Evolutionary conservation across 169 alveolate genomes (phyloP).

Genomic region (Plasmodium adleri): DNA sequence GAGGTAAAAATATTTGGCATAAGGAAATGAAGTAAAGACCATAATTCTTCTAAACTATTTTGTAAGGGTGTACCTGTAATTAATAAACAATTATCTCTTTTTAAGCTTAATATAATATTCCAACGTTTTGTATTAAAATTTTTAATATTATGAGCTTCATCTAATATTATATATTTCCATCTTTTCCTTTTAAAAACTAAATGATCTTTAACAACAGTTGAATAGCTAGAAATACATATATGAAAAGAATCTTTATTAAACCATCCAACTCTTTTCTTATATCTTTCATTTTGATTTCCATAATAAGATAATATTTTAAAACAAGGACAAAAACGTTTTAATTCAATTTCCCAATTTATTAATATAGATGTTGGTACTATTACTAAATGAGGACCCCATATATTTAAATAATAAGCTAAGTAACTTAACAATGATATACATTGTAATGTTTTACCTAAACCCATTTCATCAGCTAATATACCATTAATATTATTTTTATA

Average conservation of each 20-base stretch:
- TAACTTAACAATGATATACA: constrained; percentile 98
- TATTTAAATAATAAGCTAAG: constrained; percentile 95
- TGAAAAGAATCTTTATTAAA: constrained; percentile 95
- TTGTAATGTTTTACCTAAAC: constrained; percentile 99
- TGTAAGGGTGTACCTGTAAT: constrained; percentile 99
- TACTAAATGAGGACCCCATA: constrained; percentile 99
- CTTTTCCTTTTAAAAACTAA: constrained; percentile 94
- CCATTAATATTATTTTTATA: constrained; percentile 97
- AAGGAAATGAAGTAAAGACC: constrained; percentile 98
- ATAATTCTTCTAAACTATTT: constrained; percentile 98
- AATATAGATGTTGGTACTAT: constrained; percentile 99
- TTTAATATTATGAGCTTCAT: constrained; percentile 99
- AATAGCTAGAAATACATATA: constrained; percentile 97
- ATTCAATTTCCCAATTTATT: constrained; percentile 99
- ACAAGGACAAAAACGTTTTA: constrained; percentile 98
- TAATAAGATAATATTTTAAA: constrained; percentile 95
- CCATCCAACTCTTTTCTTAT: constrained; percentile 94
- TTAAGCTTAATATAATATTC: constrained; percentile 97
- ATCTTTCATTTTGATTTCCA: constrained; percentile 92
- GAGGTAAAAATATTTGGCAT: constrained; percentile 97
- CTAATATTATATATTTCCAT: constrained; percentile 98
- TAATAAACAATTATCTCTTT: constrained; percentile 95
- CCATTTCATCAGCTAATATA: constrained; percentile 99
- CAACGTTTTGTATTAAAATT: constrained; percentile 98
- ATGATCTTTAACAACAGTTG: constrained; percentile 96